Conservation (phyloP, 805 yeast genomes). For the Candida patagonica region DNA sequence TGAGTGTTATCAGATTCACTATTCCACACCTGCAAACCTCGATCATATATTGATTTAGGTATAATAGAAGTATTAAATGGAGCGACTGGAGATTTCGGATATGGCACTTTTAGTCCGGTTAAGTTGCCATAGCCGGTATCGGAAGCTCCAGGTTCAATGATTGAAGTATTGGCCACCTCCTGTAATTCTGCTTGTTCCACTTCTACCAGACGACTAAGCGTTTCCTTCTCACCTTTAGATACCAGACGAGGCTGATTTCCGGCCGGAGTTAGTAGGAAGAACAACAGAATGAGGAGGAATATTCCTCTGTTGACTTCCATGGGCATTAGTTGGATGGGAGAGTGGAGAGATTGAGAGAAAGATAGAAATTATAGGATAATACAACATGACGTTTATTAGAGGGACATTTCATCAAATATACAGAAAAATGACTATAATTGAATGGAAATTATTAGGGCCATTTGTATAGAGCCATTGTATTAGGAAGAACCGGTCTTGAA, state of each 20-base stretch:
- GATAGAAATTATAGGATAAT: no score
- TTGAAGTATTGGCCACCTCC: slow-evolving; percentile 35
- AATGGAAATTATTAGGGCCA: no score
- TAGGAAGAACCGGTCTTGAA: no score
- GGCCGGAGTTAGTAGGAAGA: slow-evolving; percentile 35
- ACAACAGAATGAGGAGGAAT: slow-evolving; percentile 29
- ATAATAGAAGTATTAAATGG: slow-evolving; percentile 22
- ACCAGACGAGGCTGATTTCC: slow-evolving; percentile 26
- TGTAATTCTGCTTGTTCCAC: slow-evolving; percentile 26
- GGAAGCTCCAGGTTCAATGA: slow-evolving; percentile 14
- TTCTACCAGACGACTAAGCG: slow-evolving; percentile 32
- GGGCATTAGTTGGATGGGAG: not conserved
- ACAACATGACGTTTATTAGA: no score
- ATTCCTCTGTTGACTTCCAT: slow-evolving; percentile 22
- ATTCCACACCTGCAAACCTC: slow-evolving; percentile 8
- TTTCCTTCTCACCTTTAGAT: slow-evolving; percentile 29
- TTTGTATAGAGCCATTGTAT: no score
- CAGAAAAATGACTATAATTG: no score
- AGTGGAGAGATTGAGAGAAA: not conserved
- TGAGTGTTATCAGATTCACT: slow-evolving; percentile 5
- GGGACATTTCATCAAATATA: no score
- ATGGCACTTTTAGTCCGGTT: slow-evolving; percentile 63
- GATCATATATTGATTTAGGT: slow-evolving; percentile 12
- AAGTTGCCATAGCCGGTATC: slow-evolving; percentile 53
- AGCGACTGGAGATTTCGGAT: slow-evolving; percentile 39